Evolutionary conservation across 2,329 filamentous ascomycete genomes (phyloP).

Genomic region (Colletotrichum echinochloae): DNA sequence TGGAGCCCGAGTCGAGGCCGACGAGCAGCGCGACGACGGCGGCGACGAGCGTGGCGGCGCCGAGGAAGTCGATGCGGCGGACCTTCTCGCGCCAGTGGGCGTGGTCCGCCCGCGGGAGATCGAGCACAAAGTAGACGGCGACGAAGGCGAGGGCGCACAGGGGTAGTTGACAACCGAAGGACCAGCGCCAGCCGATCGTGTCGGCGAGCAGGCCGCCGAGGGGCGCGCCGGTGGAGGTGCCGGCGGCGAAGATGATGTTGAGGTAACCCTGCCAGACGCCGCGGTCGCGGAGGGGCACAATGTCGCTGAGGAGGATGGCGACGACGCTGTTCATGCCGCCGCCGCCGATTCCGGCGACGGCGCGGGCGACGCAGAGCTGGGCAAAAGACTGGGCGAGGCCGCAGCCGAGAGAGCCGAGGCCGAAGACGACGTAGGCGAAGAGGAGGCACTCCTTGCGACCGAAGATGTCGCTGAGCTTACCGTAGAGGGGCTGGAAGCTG

Average conservation of each 20-base stretch:
- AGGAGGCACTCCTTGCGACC: constrained; percentile 75
- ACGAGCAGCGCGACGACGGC: constrained; percentile 76
- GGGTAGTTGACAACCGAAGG: constrained; percentile 77
- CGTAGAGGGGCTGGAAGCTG: constrained; percentile 80
- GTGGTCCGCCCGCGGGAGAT: constrained; percentile 69
- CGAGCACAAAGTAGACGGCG: constrained; percentile 71
- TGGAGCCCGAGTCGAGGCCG: constrained; percentile 79
- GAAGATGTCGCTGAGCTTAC: constrained; percentile 78
- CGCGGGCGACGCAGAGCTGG: constrained; percentile 73
- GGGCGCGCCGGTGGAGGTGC: constrained; percentile 76
- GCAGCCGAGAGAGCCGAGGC: constrained; percentile 72
- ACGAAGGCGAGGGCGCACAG: constrained; percentile 74
- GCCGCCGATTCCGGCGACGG: constrained; percentile 69
- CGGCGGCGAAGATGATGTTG: constrained; percentile 78
- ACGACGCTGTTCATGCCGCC: constrained; percentile 79
- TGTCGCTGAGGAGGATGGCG: constrained; percentile 76
- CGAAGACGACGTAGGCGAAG: constrained; percentile 73
- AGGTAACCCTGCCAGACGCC: constrained; percentile 80
- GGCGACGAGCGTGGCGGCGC: constrained; percentile 73
- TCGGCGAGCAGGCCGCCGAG: constrained; percentile 79
- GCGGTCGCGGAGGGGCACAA: constrained; percentile 75
- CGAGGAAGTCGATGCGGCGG: constrained; percentile 77
- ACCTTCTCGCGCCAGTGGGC: constrained; percentile 75
- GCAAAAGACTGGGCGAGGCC: constrained; percentile 72
- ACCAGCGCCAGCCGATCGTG: constrained; percentile 81